These are phyloP conservation scores for Neopestalotiopsis sp. DNA, from an alignment of 2,329 filamentous ascomycete species.

Conservation along the genomic window DNA sequence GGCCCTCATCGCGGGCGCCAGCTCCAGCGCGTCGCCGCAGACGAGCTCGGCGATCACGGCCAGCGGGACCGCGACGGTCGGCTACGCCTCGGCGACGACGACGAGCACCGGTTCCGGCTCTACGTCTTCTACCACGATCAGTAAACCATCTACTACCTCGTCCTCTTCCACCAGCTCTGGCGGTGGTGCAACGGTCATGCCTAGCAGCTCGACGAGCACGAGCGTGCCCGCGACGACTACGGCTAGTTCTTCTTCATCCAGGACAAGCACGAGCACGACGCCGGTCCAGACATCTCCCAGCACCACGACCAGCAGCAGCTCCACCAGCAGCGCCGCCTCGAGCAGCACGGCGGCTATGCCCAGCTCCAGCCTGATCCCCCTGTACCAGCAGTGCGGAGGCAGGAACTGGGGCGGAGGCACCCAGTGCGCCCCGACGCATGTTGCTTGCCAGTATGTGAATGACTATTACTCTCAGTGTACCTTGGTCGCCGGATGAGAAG, in stretches of 20 bases:
- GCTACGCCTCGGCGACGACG: conserved; percentile 9
- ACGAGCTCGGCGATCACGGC: conserved; percentile 23
- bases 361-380: neutral
- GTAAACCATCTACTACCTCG: neutral
- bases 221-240: neutral
- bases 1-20: conserved; percentile 31
- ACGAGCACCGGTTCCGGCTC: neutral
- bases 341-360: conserved; percentile 10
- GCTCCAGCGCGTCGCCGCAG: conserved; percentile 32
- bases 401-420: neutral
- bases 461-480: conserved; percentile 12
- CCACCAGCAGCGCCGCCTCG: neutral
- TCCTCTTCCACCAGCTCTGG: neutral
- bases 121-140: neutral
- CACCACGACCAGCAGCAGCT: no score
- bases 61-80: conserved; percentile 4
- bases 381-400: conserved; percentile 10
- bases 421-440: conserved; percentile 5
- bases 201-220: neutral
- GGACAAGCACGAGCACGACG: neutral
- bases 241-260: neutral
- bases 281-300: neutral
- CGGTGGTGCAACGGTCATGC: neutral
- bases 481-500: neutral
- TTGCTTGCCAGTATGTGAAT: conserved; percentile 5